phyloP scores from a whole-genome alignment of 331 rosid species.

The Saraca asoca region DNA sequence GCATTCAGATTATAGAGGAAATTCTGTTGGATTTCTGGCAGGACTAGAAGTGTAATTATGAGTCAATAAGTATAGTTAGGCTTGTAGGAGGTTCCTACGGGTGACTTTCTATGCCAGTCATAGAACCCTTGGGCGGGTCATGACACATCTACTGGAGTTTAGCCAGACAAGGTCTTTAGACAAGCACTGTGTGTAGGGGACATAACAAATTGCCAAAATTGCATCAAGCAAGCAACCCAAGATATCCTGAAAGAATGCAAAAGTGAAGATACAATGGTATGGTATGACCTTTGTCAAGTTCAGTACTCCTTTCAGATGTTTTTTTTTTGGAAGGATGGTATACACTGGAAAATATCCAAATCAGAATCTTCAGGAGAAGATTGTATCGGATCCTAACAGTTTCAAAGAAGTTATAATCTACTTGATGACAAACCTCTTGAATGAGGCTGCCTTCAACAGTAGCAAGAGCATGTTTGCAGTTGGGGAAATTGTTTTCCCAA shows the following conservation, averaged over 20 bases:
- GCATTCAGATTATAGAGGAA: too few species aligned
- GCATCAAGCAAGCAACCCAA: slow-evolving; percentile 51
- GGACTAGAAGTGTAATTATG: too few species aligned
- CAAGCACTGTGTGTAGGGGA: too few species aligned
- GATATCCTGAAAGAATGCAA: slow-evolving; percentile 42
- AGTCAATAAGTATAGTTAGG: too few species aligned
- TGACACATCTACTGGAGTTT: too few species aligned
- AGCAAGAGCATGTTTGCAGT: slow-evolving; percentile 46
- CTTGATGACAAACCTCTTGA: slow-evolving; percentile 35
- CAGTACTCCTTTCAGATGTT: slow-evolving; percentile 45
- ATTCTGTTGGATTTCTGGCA: too few species aligned
- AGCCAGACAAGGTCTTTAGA: too few species aligned
- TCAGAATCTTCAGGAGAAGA: slow-evolving; percentile 25
- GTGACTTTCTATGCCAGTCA: too few species aligned
- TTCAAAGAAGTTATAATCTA: slow-evolving; percentile 16
- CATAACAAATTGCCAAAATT: too few species aligned
- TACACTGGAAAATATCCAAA: slow-evolving; percentile 46
- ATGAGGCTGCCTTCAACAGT: slow-evolving; percentile 39
- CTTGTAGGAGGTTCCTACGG: too few species aligned
- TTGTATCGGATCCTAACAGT: slow-evolving; percentile 3
- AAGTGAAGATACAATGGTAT: slow-evolving; percentile 43
- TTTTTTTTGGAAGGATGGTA: slow-evolving; percentile 18
- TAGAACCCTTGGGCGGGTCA: too few species aligned
- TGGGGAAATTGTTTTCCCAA: slow-evolving; percentile 32
- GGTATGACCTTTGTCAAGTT: slow-evolving; percentile 63